Conservation (phyloP, 2,329 filamentous ascomycete genomes). For the Penicillium griseofulvum region DNA sequence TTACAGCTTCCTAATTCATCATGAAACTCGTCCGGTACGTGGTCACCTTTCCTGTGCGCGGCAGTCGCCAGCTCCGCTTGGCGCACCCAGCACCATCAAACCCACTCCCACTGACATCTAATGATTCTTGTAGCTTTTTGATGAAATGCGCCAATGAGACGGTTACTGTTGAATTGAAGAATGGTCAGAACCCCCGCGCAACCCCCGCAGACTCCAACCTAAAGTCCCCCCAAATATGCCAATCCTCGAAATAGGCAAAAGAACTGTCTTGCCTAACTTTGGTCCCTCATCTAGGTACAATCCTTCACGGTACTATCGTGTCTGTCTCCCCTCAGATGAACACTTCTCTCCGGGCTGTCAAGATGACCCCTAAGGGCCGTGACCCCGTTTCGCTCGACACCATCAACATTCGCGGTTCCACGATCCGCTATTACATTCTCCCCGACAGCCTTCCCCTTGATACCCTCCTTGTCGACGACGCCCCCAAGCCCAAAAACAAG, state of each 20-base stretch:
- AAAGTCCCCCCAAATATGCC: neutral
- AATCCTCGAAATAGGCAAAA: neutral
- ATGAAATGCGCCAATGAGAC: conserved; percentile 99
- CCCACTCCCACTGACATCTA: conserved; percentile 14
- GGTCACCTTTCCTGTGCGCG: neutral
- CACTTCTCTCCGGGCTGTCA: conserved; percentile 89
- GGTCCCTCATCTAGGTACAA: conserved; percentile 65
- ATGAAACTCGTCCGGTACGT: conserved; percentile 98
- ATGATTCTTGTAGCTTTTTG: conserved; percentile 67
- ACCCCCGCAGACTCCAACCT: neutral
- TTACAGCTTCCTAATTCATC: conserved; percentile 39
- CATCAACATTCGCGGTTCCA: conserved; percentile 95
- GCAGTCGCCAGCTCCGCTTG: conserved; percentile 9
- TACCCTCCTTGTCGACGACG: conserved; percentile 91
- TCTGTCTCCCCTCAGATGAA: conserved; percentile 99
- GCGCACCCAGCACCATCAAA: conserved; percentile 10
- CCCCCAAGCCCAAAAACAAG: conserved; percentile 99
- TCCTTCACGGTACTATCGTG: conserved; percentile 94
- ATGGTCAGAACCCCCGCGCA: conserved; percentile 60
- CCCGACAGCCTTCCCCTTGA: conserved; percentile 94
- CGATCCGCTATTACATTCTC: conserved; percentile 94
- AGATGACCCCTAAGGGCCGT: conserved; percentile 89
- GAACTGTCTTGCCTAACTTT: conserved; percentile 1
- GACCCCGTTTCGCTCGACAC: conserved; percentile 86
- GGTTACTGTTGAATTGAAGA: conserved; percentile 97